A percentile compares a stretch with the other conserved stretches of the same genome.
These are phyloP conservation scores for Colletotrichum sansevieriae DNA, from an alignment of 2,329 filamentous ascomycete species.

Conservation along the genomic window DNA sequence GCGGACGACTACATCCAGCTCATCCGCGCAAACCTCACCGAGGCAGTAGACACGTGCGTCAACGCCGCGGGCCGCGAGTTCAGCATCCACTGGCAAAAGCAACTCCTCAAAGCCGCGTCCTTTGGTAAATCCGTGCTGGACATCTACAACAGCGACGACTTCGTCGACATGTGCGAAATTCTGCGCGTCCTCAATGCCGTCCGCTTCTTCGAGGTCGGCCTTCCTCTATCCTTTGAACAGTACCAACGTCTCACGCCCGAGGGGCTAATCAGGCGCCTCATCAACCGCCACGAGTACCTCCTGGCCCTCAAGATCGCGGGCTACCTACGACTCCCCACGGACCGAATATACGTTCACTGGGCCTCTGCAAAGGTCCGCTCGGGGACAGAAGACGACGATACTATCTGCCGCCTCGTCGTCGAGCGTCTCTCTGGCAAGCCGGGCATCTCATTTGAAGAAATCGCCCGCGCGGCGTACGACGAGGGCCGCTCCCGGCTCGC, in stretches of 20 bases:
- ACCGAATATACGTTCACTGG: slow-evolving; percentile 96
- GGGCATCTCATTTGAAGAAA: slow-evolving; percentile 95
- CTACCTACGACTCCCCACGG: slow-evolving; percentile 86
- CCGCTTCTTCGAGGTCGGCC: slow-evolving; percentile 89
- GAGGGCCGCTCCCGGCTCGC: slow-evolving; percentile 92
- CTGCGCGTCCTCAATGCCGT: slow-evolving; percentile 93
- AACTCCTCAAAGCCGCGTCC: slow-evolving; percentile 93
- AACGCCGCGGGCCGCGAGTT: slow-evolving; percentile 95
- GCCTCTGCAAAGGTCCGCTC: slow-evolving; percentile 92
- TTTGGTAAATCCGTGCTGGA: slow-evolving; percentile 98
- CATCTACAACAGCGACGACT: slow-evolving; percentile 97
- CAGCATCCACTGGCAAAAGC: slow-evolving; percentile 91
- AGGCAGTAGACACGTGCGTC: slow-evolving; percentile 94
- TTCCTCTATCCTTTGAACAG: slow-evolving; percentile 93
- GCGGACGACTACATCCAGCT: slow-evolving; percentile 98
- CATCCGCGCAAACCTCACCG: slow-evolving; percentile 87
- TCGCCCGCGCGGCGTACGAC: slow-evolving; percentile 92
- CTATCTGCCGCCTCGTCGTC: slow-evolving; percentile 87
- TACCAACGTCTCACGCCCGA: slow-evolving; percentile 92
- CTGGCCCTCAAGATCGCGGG: slow-evolving; percentile 89
- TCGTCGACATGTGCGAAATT: slow-evolving; percentile 97
- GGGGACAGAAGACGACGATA: slow-evolving; percentile 87
- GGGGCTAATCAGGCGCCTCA: slow-evolving; percentile 84
- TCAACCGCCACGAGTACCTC: slow-evolving; percentile 91
- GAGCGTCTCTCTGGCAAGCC: slow-evolving; percentile 87